These are phyloP conservation scores for Aspergillus tamarii DNA, from an alignment of 2,329 filamentous ascomycete genomes.

Conservation along the genomic window DNA sequence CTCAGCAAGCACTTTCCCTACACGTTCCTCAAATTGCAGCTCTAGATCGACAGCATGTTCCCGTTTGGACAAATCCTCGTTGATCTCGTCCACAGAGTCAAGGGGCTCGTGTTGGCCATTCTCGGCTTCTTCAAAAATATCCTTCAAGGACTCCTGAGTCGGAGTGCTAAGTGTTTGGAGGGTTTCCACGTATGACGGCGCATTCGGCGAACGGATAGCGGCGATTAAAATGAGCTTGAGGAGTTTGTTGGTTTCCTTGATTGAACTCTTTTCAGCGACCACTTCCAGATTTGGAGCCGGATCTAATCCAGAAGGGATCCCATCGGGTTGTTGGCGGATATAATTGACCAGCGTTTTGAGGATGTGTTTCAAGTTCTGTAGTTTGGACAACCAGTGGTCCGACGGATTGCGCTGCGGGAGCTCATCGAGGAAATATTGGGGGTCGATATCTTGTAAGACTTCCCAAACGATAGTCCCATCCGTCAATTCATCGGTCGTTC, in stretches of 20 bases:
- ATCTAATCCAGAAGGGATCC: constrained; percentile 46
- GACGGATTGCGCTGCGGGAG: constrained; percentile 48
- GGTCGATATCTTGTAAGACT: constrained; percentile 53
- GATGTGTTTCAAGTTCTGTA: constrained; percentile 54
- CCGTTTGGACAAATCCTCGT: constrained; percentile 37
- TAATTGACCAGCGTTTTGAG: constrained; percentile 51
- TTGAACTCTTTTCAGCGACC: constrained; percentile 48
- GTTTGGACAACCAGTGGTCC: constrained; percentile 52
- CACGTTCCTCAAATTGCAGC: constrained; percentile 52
- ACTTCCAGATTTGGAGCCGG: constrained; percentile 50
- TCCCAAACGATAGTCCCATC: constrained; percentile 53
- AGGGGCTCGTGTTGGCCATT: constrained; percentile 43
- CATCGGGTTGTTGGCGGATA: constrained; percentile 49
- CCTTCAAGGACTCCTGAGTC: constrained; percentile 50
- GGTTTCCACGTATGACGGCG: constrained; percentile 57
- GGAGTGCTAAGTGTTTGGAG: constrained; percentile 48
- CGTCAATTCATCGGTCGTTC: constrained; percentile 45
- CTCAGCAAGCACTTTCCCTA: constrained; percentile 52
- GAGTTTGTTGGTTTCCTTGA: constrained; percentile 55
- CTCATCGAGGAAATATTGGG: constrained; percentile 51
- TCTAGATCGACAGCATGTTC: constrained; percentile 47
- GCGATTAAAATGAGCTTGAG: constrained; percentile 66
- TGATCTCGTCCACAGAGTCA: constrained; percentile 42
- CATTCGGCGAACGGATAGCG: constrained; percentile 63
- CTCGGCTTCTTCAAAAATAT: constrained; percentile 52